These are phyloP conservation scores for Tolypocladium tundrense DNA, from an alignment of 2,329 filamentous ascomycete genomes.

Conservation along the genomic window DNA sequence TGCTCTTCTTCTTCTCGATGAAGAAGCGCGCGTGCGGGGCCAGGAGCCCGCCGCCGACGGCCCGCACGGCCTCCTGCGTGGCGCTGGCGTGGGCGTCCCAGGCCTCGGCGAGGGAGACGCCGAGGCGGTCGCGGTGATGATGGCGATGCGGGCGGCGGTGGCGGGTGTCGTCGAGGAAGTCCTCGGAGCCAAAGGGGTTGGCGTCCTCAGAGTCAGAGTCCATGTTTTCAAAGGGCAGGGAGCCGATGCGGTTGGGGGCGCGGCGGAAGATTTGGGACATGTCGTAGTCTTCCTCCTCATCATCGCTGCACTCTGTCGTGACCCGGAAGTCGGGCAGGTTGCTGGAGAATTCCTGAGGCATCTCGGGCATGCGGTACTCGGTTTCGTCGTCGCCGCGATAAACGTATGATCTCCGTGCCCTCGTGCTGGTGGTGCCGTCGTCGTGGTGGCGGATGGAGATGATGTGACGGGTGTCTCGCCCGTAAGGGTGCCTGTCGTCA, in stretches of 20 bases:
- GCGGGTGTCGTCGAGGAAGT: conserved; percentile 14
- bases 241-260: conserved; percentile 41
- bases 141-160: conserved; percentile 6
- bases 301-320: conserved; percentile 51
- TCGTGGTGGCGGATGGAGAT: conserved; percentile 43
- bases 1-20: conserved; percentile 72
- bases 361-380: conserved; percentile 39
- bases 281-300: conserved; percentile 35
- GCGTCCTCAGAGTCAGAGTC: conserved; percentile 24
- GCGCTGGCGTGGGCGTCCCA: conserved; percentile 39
- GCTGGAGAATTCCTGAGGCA: conserved; percentile 44
- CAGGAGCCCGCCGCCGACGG: conserved; percentile 51
- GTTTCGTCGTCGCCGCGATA: conserved; percentile 29
- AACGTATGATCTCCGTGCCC: conserved; percentile 34
- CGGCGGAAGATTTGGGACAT: conserved; percentile 21
- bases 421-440: conserved; percentile 37
- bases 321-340: conserved; percentile 40
- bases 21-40: conserved; percentile 72
- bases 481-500: conserved; percentile 3
- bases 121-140: conserved; percentile 7
- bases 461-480: conserved; percentile 22
- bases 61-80: conserved; percentile 45
- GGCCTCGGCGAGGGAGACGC: conserved; percentile 20
- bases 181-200: conserved; percentile 15
- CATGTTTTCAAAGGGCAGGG: conserved; percentile 43